Percentiles rank a stretch among this genome's conserved stretches.
Conservation (phyloP, 2,329 filamentous ascomycete genomes). For the Fusarium liriodendri region DNA sequence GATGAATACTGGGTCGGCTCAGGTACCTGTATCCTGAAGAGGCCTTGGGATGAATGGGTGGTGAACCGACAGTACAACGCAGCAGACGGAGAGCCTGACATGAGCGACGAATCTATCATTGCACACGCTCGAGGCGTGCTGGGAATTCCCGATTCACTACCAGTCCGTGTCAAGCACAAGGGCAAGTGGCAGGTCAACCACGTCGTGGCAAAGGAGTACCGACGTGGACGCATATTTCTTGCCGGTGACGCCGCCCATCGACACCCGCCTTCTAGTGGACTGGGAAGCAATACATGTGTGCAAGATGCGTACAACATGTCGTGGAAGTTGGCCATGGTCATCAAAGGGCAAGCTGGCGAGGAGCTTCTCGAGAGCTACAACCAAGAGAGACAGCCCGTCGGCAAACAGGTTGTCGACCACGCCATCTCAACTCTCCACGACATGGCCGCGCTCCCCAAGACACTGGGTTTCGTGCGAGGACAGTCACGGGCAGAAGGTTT, state of each 20-base stretch:
- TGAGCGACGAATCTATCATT: conserved; percentile 21
- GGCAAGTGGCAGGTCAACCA: conserved; percentile 27
- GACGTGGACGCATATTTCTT: conserved; percentile 16
- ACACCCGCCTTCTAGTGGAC: conserved; percentile 67
- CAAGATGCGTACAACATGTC: conserved; percentile 67
- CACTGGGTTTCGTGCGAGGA: conserved; percentile 54
- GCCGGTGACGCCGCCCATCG: conserved; percentile 68
- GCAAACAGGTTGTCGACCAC: conserved; percentile 60
- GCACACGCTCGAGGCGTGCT: conserved; percentile 12
- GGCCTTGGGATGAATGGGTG: conserved; percentile 26
- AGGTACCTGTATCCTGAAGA: conserved; percentile 16
- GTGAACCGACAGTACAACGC: conserved; percentile 29
- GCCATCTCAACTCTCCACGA: conserved; percentile 69
- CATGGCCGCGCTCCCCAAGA: conserved; percentile 58
- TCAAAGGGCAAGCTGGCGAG: conserved; percentile 45
- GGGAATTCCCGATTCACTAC: conserved; percentile 15
- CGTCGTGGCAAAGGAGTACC: conserved; percentile 24
- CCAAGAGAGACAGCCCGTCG: conserved; percentile 61
- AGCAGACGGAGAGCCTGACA: conserved; percentile 24
- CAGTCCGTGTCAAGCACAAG: conserved; percentile 26
- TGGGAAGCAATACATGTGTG: conserved; percentile 69
- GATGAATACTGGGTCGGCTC: conserved; percentile 26
- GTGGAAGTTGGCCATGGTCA: conserved; percentile 64
- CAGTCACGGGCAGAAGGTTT: conserved; percentile 19
- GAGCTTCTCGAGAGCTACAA: conserved; percentile 57